phyloP scores from a whole-genome alignment of 2,329 filamentous ascomycete species.

The Ciborinia camelliae region DNA sequence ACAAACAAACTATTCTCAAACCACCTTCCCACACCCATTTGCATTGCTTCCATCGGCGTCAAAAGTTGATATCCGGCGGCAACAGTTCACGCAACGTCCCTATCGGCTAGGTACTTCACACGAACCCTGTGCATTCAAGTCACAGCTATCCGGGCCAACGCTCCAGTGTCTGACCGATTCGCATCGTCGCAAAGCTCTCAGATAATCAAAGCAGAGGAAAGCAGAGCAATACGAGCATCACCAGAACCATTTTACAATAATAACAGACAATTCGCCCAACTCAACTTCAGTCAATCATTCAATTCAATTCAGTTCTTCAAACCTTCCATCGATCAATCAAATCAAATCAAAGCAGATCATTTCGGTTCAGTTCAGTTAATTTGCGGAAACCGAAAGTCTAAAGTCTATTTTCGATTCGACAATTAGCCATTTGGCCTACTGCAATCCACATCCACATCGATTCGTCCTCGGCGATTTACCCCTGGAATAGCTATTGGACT shows the following conservation, averaged over 20 bases:
- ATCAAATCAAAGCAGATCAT: conserved; percentile 1
- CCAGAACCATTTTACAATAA: conserved; percentile 22
- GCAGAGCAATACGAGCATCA: too few species aligned
- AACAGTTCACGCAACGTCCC: conserved; percentile 29
- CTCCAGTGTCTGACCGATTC: conserved; percentile 24
- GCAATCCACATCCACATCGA: not conserved
- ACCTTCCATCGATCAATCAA: conserved; percentile 8
- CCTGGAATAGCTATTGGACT: conserved; percentile 12
- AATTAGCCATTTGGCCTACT: not conserved
- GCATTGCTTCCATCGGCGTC: conserved; percentile 10
- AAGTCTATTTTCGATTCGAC: conserved; percentile 8
- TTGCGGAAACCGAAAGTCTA: conserved; percentile 6
- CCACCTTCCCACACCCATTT: conserved; percentile 3
- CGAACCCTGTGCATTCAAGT: conserved; percentile 22
- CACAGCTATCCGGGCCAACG: conserved; percentile 31
- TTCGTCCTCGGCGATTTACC: conserved; percentile 12
- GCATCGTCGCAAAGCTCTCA: conserved; percentile 34
- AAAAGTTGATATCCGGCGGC: conserved; percentile 24
- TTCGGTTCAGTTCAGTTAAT: not conserved
- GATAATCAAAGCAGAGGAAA: conserved; percentile 32
- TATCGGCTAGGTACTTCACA: conserved; percentile 29
- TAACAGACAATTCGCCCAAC: conserved; percentile 4
- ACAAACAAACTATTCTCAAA: conserved; percentile 13
- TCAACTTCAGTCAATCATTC: conserved; percentile 15
- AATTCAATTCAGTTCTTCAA: conserved; percentile 11